These are phyloP conservation scores for Alternaria novae-zelandiae DNA, from an alignment of 2,329 filamentous ascomycete genomes.

Conservation along the genomic window DNA sequence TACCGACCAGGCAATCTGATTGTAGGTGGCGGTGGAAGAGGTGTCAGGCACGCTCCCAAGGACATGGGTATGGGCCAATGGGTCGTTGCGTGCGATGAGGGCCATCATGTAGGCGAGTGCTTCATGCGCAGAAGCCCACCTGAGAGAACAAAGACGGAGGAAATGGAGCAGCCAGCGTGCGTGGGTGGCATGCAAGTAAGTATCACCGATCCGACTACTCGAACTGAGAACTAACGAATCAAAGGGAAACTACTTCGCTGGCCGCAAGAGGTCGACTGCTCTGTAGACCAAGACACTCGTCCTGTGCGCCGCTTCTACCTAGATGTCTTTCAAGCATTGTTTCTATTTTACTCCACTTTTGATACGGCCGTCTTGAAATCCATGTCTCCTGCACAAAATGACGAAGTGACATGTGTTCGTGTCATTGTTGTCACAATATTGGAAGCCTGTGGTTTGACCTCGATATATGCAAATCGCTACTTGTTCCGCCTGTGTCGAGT, in stretches of 20 bases:
- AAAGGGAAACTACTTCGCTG: background rate
- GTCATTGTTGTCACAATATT: background rate
- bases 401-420: background rate
- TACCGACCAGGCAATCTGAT: conserved; percentile 84
- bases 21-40: conserved; percentile 77
- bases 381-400: background rate
- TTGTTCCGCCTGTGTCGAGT: background rate
- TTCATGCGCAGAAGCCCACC: conserved; percentile 56
- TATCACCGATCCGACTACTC: background rate
- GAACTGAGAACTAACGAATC: background rate
- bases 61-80: conserved; percentile 74
- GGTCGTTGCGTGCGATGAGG: conserved; percentile 68
- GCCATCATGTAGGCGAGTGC: conserved; percentile 72
- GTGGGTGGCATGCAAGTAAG: background rate
- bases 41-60: conserved; percentile 65
- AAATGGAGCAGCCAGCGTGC: background rate
- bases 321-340: background rate
- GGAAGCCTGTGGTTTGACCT: background rate
- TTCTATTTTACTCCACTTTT: background rate
- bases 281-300: background rate
- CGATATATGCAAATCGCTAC: background rate
- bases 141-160: conserved; percentile 12
- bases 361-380: background rate
- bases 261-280: background rate
- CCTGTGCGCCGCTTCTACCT: background rate